Percentiles rank a stretch among this genome's conserved stretches.
These are phyloP conservation scores for Phytophthora fragariae DNA, from an alignment of 352 stramenopile genomes.

Conservation along the genomic window DNA sequence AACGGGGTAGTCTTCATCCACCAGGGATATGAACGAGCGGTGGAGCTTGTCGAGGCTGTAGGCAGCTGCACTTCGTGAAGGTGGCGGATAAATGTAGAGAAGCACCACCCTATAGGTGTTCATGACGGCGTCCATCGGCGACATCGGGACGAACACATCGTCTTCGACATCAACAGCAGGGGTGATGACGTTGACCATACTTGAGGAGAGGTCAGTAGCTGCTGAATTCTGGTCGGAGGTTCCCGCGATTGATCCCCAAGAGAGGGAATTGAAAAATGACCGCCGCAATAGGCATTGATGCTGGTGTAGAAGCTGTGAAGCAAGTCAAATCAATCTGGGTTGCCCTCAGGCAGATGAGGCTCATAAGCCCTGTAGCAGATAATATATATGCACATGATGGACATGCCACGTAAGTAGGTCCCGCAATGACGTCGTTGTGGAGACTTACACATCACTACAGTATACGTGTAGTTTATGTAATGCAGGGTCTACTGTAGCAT, in stretches of 20 bases:
- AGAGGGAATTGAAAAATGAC: conserved; percentile 5
- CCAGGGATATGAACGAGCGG: conserved; percentile 36
- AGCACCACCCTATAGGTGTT: conserved; percentile 48
- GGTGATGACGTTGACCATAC: conserved; percentile 19
- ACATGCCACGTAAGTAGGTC: conserved; percentile 7
- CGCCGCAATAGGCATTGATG: background rate
- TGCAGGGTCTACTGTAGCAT: no score
- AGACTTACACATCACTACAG: conserved; percentile 24
- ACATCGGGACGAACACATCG: conserved; percentile 38
- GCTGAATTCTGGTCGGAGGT: background rate
- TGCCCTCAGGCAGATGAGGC: background rate
- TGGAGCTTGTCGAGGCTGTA: conserved; percentile 53
- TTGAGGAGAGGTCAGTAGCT: background rate
- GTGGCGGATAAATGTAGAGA: conserved; percentile 62
- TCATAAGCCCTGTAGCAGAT: background rate
- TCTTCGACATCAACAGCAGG: conserved; percentile 4
- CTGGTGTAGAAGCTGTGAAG: background rate
- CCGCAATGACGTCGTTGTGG: conserved; percentile 7
- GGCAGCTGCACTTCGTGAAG: background rate
- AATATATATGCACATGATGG: no score
- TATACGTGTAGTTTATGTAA: no score
- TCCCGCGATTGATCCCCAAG: background rate
- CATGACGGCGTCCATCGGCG: conserved; percentile 63
- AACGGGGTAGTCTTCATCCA: conserved; percentile 57
- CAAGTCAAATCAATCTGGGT: background rate